Conservation (phyloP, 805 yeast genomes). For the Debaryomyces prosopidis region DNA sequence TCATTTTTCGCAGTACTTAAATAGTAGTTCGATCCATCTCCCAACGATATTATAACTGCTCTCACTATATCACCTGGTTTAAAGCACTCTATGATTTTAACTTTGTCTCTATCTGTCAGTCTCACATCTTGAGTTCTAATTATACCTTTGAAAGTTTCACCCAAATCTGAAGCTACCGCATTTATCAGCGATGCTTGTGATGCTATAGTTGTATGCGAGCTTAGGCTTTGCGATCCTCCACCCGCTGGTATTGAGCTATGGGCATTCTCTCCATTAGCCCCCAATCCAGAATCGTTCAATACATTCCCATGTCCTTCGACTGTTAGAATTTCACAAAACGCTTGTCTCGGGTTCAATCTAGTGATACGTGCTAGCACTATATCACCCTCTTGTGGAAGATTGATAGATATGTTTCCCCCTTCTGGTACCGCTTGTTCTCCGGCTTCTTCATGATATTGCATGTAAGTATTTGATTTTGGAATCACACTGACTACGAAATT, state of each 20-base stretch:
- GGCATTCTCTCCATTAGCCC: slow-evolving; percentile 49
- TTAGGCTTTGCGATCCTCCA: slow-evolving; percentile 52
- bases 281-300: slow-evolving; percentile 64
- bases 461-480: slow-evolving; percentile 26
- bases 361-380: slow-evolving; percentile 75
- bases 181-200: slow-evolving; percentile 39
- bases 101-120: slow-evolving; percentile 87
- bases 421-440: slow-evolving; percentile 6
- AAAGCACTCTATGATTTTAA: slow-evolving; percentile 74
- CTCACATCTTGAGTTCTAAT: slow-evolving; percentile 87
- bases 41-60: slow-evolving; percentile 80
- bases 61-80: slow-evolving; percentile 92
- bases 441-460: slow-evolving; percentile 20
- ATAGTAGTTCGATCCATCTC: slow-evolving; percentile 92
- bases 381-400: slow-evolving; percentile 82
- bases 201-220: slow-evolving; percentile 36
- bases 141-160: slow-evolving; percentile 86
- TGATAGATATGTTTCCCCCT: slow-evolving; percentile 31
- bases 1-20: slow-evolving; percentile 87
- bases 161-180: slow-evolving; percentile 61
- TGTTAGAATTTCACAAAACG: slow-evolving; percentile 69
- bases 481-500: slow-evolving; percentile 31
- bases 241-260: slow-evolving; percentile 44
- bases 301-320: slow-evolving; percentile 64
- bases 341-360: slow-evolving; percentile 66